Conservation (phyloP, 2,329 filamentous ascomycete genomes). For the Phaeoacremonium minimum region DNA sequence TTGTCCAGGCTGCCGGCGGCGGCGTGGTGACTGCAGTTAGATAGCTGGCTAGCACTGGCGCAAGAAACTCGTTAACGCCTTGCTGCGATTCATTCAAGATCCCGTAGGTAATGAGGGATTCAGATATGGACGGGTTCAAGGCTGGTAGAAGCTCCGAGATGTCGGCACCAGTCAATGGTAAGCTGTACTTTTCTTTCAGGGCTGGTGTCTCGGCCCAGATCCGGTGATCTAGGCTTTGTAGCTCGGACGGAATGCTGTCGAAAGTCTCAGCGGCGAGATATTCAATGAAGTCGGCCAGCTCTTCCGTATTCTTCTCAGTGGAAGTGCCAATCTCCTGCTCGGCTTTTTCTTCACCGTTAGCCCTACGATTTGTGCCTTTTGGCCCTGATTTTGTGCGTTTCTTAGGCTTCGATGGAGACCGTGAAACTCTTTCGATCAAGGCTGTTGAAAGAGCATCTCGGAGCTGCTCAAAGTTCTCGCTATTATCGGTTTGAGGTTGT, state of each 20-base stretch:
- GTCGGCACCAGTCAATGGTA: slow-evolving; percentile 49
- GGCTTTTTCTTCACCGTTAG: not conserved
- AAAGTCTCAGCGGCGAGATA: slow-evolving; percentile 73
- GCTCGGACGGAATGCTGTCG: slow-evolving; percentile 52
- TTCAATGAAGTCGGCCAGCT: slow-evolving; percentile 76
- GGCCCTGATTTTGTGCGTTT: slow-evolving; percentile 35
- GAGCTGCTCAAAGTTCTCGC: slow-evolving; percentile 62
- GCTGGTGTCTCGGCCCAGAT: slow-evolving; percentile 40
- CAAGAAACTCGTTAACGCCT: slow-evolving; percentile 52
- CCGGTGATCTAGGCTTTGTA: slow-evolving; percentile 60
- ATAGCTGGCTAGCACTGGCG: slow-evolving; percentile 61
- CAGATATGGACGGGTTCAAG: slow-evolving; percentile 56
- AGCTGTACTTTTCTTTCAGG: slow-evolving; percentile 51
- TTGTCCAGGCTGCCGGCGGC: slow-evolving; percentile 59
- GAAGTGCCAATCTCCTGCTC: not conserved
- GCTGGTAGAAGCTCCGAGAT: slow-evolving; percentile 45
- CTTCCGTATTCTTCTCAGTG: slow-evolving; percentile 45
- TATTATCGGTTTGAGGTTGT: slow-evolving; percentile 11
- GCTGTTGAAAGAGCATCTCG: slow-evolving; percentile 69
- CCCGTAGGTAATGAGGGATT: slow-evolving; percentile 65
- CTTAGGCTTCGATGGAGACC: slow-evolving; percentile 34
- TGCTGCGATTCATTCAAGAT: slow-evolving; percentile 45
- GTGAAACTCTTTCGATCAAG: slow-evolving; percentile 58
- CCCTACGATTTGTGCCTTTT: slow-evolving; percentile 8
- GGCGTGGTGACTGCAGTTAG: slow-evolving; percentile 51